Evolutionary conservation across 345 rosid genomes (phyloP), one percentile per base, ranked within the genome.

Genomic region (Euphorbia tirucalli): DNA sequence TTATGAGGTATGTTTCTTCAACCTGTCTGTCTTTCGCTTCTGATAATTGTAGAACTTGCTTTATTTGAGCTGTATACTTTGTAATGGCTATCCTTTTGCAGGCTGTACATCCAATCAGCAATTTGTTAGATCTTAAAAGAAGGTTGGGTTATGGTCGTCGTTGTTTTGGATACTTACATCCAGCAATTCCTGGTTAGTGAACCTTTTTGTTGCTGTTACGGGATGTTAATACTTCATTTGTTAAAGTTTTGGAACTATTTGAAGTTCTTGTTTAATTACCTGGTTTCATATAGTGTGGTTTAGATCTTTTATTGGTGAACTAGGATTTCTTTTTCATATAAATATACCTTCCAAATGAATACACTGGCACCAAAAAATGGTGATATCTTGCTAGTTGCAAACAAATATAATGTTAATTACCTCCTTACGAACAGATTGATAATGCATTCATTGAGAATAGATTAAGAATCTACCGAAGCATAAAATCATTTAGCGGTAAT

Each of bases 41-140:
- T 73, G 24, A 41, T 13, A 46, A 13, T 14, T 62, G 25, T 63
- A 35, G 59, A 68, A 52, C n/a, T 75, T 68, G 32, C 15, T 21
- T 56, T 27, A 58, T 27, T 21, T 56, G 16, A 68, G 41, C 24
- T 66, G 8, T 71, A 14, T 44, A 15, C 55, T 44, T 48, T 77
- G 66, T 74, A 7, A 56, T 61, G n/a, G 18, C 49, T 21, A 8
- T 30, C 61, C 68, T 28, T 61, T 3, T 61, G 50, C 70, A 95
- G 99, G 99, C 97, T 54, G 97, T 95, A 69, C 97, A 95, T 85
- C 99, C 99, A 35, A 95, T 95, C 71, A 87, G 88, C 83, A 92
- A 92, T 69, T 92, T 94, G 59, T 63, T 92, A 77, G 98, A 94
- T 85, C 95, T 94, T 21, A 94, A 89, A 79, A 86, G 97, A 85